phyloP scores from a whole-genome alignment of 1,284 basidiomycete species.

The Chalciporus sp. region DNA sequence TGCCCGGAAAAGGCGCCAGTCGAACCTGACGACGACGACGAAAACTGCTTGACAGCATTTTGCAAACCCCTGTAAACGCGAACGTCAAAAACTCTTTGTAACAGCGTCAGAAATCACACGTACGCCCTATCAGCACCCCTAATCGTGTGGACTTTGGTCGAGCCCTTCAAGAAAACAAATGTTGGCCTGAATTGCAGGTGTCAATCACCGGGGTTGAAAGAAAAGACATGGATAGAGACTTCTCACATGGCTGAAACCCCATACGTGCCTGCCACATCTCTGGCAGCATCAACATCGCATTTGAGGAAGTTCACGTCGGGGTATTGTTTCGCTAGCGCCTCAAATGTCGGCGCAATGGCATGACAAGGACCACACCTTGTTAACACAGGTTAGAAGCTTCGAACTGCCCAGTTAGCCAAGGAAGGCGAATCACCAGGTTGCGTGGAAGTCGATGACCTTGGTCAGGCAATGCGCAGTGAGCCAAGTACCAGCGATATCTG shows the following conservation, averaged over 20 bases:
- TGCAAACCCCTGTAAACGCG: slow-evolving; percentile 53
- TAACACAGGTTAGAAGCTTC: slow-evolving; percentile 11
- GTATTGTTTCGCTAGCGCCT: slow-evolving; percentile 66
- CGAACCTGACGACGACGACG: slow-evolving; percentile 37
- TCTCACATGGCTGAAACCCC: slow-evolving; percentile 67
- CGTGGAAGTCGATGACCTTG: slow-evolving; percentile 84
- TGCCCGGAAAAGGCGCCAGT: slow-evolving; percentile 61
- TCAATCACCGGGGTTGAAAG: neutral
- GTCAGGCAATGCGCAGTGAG: neutral
- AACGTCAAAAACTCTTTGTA: slow-evolving; percentile 3
- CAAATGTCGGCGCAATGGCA: slow-evolving; percentile 72
- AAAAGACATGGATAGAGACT: neutral
- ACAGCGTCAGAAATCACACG: slow-evolving; percentile 23
- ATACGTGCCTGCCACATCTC: slow-evolving; percentile 64
- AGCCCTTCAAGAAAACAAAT: slow-evolving; percentile 75
- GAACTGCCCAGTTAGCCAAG: slow-evolving; percentile 3
- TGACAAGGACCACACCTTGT: slow-evolving; percentile 82
- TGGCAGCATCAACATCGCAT: slow-evolving; percentile 74
- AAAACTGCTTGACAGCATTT: slow-evolving; percentile 54
- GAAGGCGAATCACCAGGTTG: slow-evolving; percentile 57
- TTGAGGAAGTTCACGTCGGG: slow-evolving; percentile 75
- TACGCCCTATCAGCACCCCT: slow-evolving; percentile 68
- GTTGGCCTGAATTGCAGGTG: slow-evolving; percentile 61
- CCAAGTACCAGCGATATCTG: neutral
- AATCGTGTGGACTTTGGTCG: slow-evolving; percentile 65